Evolutionary conservation across 148 eudicot species (phyloP).

Genomic region (Pouteria glomerata): DNA sequence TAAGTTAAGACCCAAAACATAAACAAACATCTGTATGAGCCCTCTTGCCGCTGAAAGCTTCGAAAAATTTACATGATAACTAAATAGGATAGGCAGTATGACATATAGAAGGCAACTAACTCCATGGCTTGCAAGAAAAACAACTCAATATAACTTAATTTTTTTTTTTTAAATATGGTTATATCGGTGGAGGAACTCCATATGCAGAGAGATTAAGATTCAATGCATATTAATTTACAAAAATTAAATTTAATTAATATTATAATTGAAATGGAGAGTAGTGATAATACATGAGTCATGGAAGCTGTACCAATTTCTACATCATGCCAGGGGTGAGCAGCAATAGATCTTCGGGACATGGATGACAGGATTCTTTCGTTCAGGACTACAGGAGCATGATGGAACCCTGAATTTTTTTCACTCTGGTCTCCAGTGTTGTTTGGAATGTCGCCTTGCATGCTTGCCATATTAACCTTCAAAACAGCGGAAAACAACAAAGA

Average conservation of each 20-base stretch:
- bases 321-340: slow-evolving; percentile 99
- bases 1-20: slow-evolving; percentile 5
- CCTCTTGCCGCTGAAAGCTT: background rate
- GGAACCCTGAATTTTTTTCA: slow-evolving; percentile 21
- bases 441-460: too few species aligned
- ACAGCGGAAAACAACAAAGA: background rate
- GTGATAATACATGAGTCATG: background rate
- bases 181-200: background rate
- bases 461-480: slow-evolving; percentile 42
- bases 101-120: background rate
- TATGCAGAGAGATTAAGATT: background rate
- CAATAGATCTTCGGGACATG: slow-evolving; percentile 73
- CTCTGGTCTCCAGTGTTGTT: slow-evolving; percentile 36
- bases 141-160: background rate
- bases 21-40: background rate
- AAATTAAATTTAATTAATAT: background rate
- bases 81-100: background rate
- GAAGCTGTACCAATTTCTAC: slow-evolving; percentile 62
- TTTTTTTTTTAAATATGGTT: background rate
- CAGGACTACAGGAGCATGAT: slow-evolving; percentile 40
- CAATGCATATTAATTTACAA: background rate
- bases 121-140: background rate
- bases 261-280: background rate
- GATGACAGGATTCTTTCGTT: slow-evolving; percentile 90
- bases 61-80: background rate